Evolutionary conservation across 805 yeast genomes (phyloP).

Genomic region (Candida bentonensis): DNA sequence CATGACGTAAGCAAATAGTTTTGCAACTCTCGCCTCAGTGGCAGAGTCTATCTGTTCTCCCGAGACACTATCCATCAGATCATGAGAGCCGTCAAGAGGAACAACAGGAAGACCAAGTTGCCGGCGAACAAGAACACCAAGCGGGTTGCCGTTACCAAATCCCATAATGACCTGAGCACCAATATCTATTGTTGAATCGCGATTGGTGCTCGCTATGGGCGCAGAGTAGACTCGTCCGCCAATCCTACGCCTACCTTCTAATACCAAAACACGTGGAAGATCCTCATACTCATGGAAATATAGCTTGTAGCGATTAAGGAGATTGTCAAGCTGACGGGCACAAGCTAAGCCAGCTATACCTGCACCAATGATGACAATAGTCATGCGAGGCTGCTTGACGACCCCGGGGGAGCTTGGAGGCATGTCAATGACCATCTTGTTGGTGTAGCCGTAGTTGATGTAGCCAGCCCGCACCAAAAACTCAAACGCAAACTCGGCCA

Average conservation of each 20-base stretch:
- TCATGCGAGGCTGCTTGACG: constrained; percentile 21
- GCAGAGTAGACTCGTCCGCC: constrained; percentile 30
- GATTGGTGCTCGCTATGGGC: background rate
- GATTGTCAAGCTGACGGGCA: constrained; percentile 86
- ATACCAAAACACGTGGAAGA: constrained; percentile 24
- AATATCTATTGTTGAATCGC: constrained; percentile 19
- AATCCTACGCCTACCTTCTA: constrained; percentile 27
- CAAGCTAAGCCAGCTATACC: constrained; percentile 96
- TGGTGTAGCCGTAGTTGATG: constrained; percentile 27
- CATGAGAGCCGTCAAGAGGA: constrained; percentile 20
- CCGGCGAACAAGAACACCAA: constrained; percentile 25
- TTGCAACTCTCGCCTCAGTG: constrained; percentile 20
- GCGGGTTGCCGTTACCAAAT: constrained; percentile 27
- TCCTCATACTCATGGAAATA: constrained; percentile 23
- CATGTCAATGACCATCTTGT: constrained; percentile 7
- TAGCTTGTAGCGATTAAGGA: constrained; percentile 20
- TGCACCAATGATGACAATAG: constrained; percentile 77
- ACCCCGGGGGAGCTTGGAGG: constrained; percentile 13
- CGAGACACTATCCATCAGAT: constrained; percentile 20
- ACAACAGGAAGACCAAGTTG: constrained; percentile 28
- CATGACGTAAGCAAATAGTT: constrained; percentile 23
- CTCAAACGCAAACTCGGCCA: constrained; percentile 31
- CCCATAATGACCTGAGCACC: constrained; percentile 28
- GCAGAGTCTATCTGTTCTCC: constrained; percentile 19
- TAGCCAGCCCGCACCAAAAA: constrained; percentile 28